Percentiles rank a stretch among this genome's conserved stretches.
Conservation (phyloP, 1,284 basidiomycete species). For the Mycena sp. region DNA sequence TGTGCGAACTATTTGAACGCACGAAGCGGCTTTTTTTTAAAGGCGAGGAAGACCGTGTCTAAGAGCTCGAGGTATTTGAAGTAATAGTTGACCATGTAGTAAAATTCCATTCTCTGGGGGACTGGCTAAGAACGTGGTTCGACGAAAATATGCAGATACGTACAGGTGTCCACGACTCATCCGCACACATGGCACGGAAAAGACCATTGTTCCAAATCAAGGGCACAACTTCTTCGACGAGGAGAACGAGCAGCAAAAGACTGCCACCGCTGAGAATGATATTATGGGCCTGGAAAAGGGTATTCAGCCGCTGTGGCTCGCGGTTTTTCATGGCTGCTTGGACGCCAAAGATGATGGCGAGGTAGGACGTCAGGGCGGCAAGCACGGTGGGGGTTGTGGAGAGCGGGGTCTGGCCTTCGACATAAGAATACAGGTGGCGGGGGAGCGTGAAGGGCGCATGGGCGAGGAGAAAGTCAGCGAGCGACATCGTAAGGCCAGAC, state of each 20-base stretch:
- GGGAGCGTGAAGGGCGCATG: constrained; percentile 68
- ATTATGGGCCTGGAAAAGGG: constrained; percentile 94
- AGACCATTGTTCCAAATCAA: constrained; percentile 76
- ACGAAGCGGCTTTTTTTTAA: constrained; percentile 98
- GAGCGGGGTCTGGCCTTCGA: constrained; percentile 79
- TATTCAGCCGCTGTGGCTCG: constrained; percentile 81
- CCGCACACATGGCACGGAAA: constrained; percentile 84
- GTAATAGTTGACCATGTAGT: constrained; percentile 99
- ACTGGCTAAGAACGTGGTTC: constrained; percentile 22
- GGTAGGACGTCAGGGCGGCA: constrained; percentile 80
- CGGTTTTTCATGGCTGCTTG: constrained; percentile 87
- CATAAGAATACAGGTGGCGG: constrained; percentile 71
- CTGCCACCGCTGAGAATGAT: constrained; percentile 88
- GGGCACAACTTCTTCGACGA: constrained; percentile 91
- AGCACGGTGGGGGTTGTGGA: constrained; percentile 83
- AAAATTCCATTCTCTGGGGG: constrained; percentile 82
- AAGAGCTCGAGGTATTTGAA: constrained; percentile 95
- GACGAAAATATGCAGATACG: constrained; percentile 42
- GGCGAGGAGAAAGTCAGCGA: constrained; percentile 76
- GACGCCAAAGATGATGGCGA: constrained; percentile 89
- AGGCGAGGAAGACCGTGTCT: constrained; percentile 96
- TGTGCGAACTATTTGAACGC: constrained; percentile 38
- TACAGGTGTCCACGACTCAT: constrained; percentile 86
- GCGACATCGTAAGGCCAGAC: constrained; percentile 60
- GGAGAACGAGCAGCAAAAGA: constrained; percentile 82